These are phyloP conservation scores for Botrytis deweyae DNA, from an alignment of 2,329 filamentous ascomycete genomes.

Conservation along the genomic window DNA sequence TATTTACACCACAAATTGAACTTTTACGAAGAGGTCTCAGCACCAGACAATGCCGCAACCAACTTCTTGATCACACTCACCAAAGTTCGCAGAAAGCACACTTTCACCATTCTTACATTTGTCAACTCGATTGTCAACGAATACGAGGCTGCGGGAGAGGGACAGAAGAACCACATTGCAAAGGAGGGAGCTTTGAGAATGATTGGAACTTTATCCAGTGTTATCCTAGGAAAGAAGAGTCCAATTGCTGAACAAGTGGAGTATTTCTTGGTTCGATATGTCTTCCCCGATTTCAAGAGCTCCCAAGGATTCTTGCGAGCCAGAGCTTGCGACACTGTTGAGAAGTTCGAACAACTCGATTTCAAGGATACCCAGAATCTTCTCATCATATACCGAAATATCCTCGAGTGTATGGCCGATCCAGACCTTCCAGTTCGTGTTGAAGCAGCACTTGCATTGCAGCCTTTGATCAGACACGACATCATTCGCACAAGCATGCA, in stretches of 20 bases:
- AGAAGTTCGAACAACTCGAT: slow-evolving; percentile 96
- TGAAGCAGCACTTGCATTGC: slow-evolving; percentile 87
- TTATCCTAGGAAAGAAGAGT: slow-evolving; percentile 96
- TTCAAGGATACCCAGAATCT: slow-evolving; percentile 97
- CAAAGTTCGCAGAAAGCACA: slow-evolving; percentile 92
- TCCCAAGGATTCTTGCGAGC: slow-evolving; percentile 88
- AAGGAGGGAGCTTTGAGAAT: slow-evolving; percentile 96
- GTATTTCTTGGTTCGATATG: slow-evolving; percentile 96
- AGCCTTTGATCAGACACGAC: slow-evolving; percentile 94
- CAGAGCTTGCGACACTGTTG: slow-evolving; percentile 92
- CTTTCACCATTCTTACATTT: slow-evolving; percentile 90
- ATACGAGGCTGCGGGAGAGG: slow-evolving; percentile 80
- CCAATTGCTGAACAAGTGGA: slow-evolving; percentile 97
- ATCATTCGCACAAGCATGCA: slow-evolving; percentile 95
- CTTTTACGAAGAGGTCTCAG: slow-evolving; percentile 94
- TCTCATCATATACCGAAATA: slow-evolving; percentile 93
- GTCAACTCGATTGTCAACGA: slow-evolving; percentile 93
- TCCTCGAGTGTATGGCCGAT: slow-evolving; percentile 95
- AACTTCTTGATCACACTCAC: slow-evolving; percentile 96
- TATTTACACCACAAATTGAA: slow-evolving; percentile 97
- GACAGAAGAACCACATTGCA: slow-evolving; percentile 88
- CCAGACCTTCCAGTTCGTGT: slow-evolving; percentile 90
- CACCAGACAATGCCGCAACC: slow-evolving; percentile 91
- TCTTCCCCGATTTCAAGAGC: slow-evolving; percentile 97
- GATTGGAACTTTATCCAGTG: slow-evolving; percentile 91